A percentile compares a stretch with the other conserved stretches of the same genome.
phyloP scores from a whole-genome alignment of 164 flowering plant genomes.

The Hamamelis virginiana region DNA sequence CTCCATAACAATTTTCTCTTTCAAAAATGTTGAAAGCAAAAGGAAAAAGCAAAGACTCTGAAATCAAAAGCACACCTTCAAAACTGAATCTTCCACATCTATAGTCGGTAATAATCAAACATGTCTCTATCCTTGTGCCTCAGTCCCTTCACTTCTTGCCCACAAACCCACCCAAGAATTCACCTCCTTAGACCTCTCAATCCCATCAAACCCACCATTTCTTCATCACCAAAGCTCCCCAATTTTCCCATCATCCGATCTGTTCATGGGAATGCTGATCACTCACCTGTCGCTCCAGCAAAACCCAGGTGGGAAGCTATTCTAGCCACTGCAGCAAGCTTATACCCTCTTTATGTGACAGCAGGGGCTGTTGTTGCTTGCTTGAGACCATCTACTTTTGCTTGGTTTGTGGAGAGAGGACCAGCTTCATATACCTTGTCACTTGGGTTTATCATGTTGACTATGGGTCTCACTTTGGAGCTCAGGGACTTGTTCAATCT shows the following conservation, averaged over 20 bases:
- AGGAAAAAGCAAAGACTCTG: too few species aligned
- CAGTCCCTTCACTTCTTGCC: slow-evolving; percentile 6
- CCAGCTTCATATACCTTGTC: slow-evolving; percentile 66
- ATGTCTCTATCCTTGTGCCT: slow-evolving; percentile 22
- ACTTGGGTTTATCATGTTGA: slow-evolving; percentile 74
- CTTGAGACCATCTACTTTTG: slow-evolving; percentile 62
- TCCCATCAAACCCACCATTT: slow-evolving; percentile 8
- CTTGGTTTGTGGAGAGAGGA: slow-evolving; percentile 66
- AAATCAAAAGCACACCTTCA: too few species aligned
- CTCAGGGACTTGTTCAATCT: slow-evolving; percentile 51
- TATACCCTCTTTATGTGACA: slow-evolving; percentile 76
- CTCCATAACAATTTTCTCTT: too few species aligned
- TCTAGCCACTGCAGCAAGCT: slow-evolving; percentile 56
- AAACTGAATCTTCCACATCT: neutral
- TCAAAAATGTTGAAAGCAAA: too few species aligned
- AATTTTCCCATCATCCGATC: slow-evolving; percentile 13
- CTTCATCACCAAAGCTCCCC: slow-evolving; percentile 7
- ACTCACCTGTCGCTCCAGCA: slow-evolving; percentile 8
- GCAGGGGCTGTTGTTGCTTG: slow-evolving; percentile 71
- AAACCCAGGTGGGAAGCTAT: slow-evolving; percentile 52
- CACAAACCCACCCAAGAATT: slow-evolving; percentile 16
- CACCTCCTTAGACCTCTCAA: slow-evolving; percentile 6
- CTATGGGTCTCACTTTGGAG: slow-evolving; percentile 82
- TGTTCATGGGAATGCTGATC: slow-evolving; percentile 20
- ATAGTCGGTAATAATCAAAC: neutral